Evolutionary conservation across 148 eudicot genomes (phyloP).

Genomic region (Gaultheria prostrata): DNA sequence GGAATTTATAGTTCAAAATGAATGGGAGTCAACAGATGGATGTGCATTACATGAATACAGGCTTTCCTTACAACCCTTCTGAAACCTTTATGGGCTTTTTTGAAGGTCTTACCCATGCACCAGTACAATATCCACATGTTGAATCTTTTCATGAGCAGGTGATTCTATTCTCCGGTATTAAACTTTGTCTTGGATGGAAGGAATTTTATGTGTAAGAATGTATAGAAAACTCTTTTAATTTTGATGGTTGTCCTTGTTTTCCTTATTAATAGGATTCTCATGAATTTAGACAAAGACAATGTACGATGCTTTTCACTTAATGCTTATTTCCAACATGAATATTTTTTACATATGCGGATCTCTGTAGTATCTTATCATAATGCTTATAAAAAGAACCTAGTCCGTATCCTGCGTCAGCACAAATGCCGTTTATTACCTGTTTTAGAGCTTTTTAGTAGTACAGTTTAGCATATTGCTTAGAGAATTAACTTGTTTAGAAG

Average conservation of each 20-base stretch:
- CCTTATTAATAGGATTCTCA: neutral
- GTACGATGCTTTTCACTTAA: neutral
- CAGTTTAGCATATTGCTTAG: neutral
- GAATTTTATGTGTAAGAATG: neutral
- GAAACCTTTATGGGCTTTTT: constrained; percentile 48
- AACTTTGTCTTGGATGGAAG: neutral
- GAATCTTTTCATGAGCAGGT: constrained; percentile 48
- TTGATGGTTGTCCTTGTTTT: neutral
- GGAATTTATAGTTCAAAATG: constrained; percentile 22
- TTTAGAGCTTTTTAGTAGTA: neutral
- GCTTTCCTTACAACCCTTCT: constrained; percentile 41
- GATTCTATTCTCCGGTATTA: neutral
- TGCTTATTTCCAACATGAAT: neutral
- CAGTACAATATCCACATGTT: constrained; percentile 40
- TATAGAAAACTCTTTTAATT: neutral
- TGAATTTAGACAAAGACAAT: neutral
- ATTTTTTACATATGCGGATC: neutral
- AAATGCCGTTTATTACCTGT: neutral
- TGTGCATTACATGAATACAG: constrained; percentile 44
- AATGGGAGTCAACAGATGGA: constrained; percentile 46
- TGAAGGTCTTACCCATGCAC: constrained; percentile 41
- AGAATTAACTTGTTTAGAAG: neutral
- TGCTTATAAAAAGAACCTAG: neutral
- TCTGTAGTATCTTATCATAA: neutral
- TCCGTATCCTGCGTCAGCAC: neutral